Evolutionary conservation across 2,329 filamentous ascomycete species (phyloP).

Genomic region (Thermothelomyces thermophilus): DNA sequence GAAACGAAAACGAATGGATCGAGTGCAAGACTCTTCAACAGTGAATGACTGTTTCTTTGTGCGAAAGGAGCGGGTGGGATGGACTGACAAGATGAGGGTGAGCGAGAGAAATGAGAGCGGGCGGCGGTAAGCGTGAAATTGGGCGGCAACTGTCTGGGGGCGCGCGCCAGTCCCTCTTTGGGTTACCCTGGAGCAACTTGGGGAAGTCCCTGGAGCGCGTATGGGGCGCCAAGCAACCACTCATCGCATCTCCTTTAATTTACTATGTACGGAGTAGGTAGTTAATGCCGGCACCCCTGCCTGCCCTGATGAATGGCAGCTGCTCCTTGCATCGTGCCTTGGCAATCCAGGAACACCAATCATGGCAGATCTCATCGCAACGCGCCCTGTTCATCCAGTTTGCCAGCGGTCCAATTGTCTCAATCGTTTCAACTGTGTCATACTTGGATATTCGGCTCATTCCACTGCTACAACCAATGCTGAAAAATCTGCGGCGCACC

Average conservation of each 20-base stretch:
- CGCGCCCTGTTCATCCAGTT: not conserved
- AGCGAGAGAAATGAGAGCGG: conserved; percentile 19
- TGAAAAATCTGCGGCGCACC: not conserved
- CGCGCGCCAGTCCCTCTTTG: conserved; percentile 2
- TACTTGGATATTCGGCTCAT: too few relatives aligned
- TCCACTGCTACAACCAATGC: too few relatives aligned
- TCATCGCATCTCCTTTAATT: conserved; percentile 25
- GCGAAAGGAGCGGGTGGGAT: conserved; percentile 12
- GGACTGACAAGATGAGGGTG: conserved; percentile 1
- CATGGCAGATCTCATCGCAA: not conserved
- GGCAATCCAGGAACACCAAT: conserved; percentile 5
- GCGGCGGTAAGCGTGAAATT: too few relatives aligned
- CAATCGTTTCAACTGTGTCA: too few relatives aligned
- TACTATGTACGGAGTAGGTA: too few relatives aligned
- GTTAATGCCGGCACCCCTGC: too few relatives aligned
- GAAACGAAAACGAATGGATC: conserved; percentile 23
- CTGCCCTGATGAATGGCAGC: not conserved
- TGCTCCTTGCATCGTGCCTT: conserved; percentile 22
- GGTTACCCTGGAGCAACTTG: not conserved
- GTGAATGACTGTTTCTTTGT: conserved; percentile 19
- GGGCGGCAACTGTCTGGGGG: conserved; percentile 16
- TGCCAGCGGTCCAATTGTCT: too few relatives aligned
- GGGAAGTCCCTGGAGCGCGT: conserved; percentile 13
- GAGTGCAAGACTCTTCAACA: conserved; percentile 25
- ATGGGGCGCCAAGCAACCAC: conserved; percentile 10